A percentile compares a stretch with the other conserved stretches of the same genome.
Conservation (phyloP, 2,329 filamentous ascomycete species). For the Alternaria alternata region DNA sequence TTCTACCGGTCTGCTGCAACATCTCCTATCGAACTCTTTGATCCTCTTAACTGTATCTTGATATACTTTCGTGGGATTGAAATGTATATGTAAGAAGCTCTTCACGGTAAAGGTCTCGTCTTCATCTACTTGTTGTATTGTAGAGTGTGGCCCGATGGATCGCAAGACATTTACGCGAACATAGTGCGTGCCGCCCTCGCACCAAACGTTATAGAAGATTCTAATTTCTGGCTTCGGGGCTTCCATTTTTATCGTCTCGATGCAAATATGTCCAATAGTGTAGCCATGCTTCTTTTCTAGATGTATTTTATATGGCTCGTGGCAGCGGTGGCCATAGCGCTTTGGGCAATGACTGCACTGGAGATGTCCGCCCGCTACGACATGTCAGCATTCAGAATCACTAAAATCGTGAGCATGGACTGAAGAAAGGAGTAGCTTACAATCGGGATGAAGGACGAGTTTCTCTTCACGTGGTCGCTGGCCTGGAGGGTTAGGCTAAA, state of each 20-base stretch:
- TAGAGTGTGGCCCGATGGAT: not conserved
- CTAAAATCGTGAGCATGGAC: too few relatives aligned
- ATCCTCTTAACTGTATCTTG: not conserved
- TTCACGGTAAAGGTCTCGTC: not conserved
- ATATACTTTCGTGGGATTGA: not conserved
- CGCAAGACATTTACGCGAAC: not conserved
- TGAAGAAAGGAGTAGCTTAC: not conserved
- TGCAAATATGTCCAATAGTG: too few relatives aligned
- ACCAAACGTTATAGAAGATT: not conserved
- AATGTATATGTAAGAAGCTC: not conserved
- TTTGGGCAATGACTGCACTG: not conserved
- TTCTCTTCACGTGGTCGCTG: not conserved
- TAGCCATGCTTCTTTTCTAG: too few relatives aligned
- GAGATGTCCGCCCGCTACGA: too few relatives aligned
- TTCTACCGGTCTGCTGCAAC: too few relatives aligned
- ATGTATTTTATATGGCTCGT: not conserved
- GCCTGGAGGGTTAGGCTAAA: not conserved
- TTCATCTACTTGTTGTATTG: not conserved
- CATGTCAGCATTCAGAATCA: too few relatives aligned
- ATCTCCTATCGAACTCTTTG: not conserved
- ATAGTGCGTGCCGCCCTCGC: not conserved
- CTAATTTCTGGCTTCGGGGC: too few relatives aligned
- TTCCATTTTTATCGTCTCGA: too few relatives aligned
- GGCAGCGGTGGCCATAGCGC: not conserved
- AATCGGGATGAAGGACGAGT: not conserved